Base-by-base conservation (phyloP, 176 grass and related monocot species). In the Typha latifolia region DNA sequence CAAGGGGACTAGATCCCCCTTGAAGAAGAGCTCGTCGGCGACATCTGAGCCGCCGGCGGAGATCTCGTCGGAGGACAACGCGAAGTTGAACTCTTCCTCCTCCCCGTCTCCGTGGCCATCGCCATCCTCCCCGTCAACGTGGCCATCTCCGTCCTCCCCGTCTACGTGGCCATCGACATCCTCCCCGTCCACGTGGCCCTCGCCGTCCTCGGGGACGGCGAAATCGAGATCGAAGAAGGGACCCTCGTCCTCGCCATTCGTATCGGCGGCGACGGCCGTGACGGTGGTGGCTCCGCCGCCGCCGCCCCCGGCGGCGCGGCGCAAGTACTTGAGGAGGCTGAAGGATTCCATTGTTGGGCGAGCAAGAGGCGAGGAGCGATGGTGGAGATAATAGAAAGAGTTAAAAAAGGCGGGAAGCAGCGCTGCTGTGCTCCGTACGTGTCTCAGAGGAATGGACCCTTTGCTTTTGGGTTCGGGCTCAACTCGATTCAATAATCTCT, bases 201-300 rank as follows among this genome's bases (percentile, higher is more conserved):
- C 37, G 7, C 37, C 37, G 37, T 3, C 27, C 37, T 43, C 53
- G 1, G 53, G 53, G 53, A 87, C 78, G 11, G 89, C 80, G 61
- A 99, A 94, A 86, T 99, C 95, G 11, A 99, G 86, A 74, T 99
- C 95, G 68, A 99, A 99, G 81, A 99, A 99, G 23, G 95, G 85
- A 12, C 88, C 85, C 51, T 89, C 93, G 61, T 96, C 88, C 12
- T 93, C 83, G 1, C 74, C 82, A 34, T 78, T 80, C 0, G 49
- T 11, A 4, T 57, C 53, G 7, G 79, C 69, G 77, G 77, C 27
- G 66, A 59, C 22, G 29, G 82, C 62, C 10, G 78, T 62, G 31
- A 79, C 77, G 34, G 77, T 77, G 50, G 70, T 16, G 59, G 52
- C 56, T 69, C 69, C 65, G 11, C 63, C 67, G 68, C 13, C 18